Evolutionary conservation across 2,329 filamentous ascomycete species (phyloP), one percentile per base, ranked within the genome.

Genomic region (Myriosclerotinia duriaeana): DNA sequence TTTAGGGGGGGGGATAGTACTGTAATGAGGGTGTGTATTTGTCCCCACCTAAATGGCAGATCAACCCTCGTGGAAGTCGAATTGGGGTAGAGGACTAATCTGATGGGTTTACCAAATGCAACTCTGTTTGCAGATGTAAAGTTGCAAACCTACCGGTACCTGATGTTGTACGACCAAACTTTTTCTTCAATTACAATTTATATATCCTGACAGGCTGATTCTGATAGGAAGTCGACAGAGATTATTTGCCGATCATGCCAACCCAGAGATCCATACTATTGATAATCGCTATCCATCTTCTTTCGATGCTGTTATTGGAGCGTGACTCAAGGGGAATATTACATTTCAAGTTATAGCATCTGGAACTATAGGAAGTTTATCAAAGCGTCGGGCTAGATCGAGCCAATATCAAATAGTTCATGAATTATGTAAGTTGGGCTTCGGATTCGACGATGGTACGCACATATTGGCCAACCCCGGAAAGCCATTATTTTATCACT

Each of bases 21-120:
- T 34, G 30, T 34, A 34, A 50, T 64, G 61, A 55, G 30, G 61
- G 61, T 64, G 52, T 64, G 61, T 42, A 34, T 52, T 26, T 22
- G n/a, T 64, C 53, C 11, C 53, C 63, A 65, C 53, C 55, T 36
- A n/a, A 42, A 38, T 42, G 53, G 20, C 26, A 36, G 34, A 34
- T 52, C 34, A 48, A 20, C 22, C 34, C 15, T 62, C 20, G 42
- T 60, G 36, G 22, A 53, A 36, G 46, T 34, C 22, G 22, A 50
- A 61, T 50, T 14, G 58, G 46, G 44, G 14, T 36, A 44, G 15
- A 50, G 20, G 44, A 38, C 44, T 60, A 52, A 30, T 9, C 14
- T 48, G 44, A 58, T 34, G 17, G 42, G 26, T 36, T 11, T 34
- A 48, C 26, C n/a, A 22, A 22, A 17, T 22, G 26, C 22, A 48